phyloP scores from a whole-genome alignment of 352 stramenopile species.

The Phytophthora foliorum region DNA sequence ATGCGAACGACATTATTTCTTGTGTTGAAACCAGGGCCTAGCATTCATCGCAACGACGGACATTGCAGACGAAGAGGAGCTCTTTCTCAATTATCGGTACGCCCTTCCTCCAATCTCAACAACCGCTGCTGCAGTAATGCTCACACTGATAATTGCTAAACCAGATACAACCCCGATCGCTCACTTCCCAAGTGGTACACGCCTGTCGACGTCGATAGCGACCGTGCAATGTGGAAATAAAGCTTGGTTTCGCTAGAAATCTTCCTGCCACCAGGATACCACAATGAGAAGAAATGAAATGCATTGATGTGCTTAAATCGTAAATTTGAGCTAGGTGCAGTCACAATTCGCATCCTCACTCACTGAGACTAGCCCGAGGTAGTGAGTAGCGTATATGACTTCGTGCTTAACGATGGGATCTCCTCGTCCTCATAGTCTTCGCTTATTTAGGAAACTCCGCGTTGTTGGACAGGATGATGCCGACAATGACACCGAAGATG shows the following conservation, averaged over 20 bases:
- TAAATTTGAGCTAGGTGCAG: constrained; percentile 23
- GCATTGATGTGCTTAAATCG: constrained; percentile 49
- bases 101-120: constrained; percentile 9
- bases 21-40: constrained; percentile 54
- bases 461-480: constrained; percentile 99
- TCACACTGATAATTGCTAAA: constrained; percentile 5
- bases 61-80: constrained; percentile 83
- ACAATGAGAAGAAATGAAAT: constrained; percentile 33
- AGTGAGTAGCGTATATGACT: neutral
- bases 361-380: constrained; percentile 5
- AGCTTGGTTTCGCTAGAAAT: neutral
- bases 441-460: constrained; percentile 93
- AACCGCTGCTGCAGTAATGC: neutral
- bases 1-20: neutral
- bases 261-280: constrained; percentile 2
- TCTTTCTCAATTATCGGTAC: constrained; percentile 88
- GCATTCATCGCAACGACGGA: constrained; percentile 81
- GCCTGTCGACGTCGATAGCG: constrained; percentile 78
- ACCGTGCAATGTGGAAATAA: constrained; percentile 89
- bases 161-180: constrained; percentile 84
- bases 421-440: neutral
- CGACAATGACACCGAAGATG: constrained; percentile 99
- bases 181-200: constrained; percentile 86
- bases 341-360: constrained; percentile 1
- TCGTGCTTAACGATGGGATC: constrained; percentile 9